Evolutionary conservation across 176 grass and related monocot species (phyloP).

Genomic region (Triticum monococcum): DNA sequence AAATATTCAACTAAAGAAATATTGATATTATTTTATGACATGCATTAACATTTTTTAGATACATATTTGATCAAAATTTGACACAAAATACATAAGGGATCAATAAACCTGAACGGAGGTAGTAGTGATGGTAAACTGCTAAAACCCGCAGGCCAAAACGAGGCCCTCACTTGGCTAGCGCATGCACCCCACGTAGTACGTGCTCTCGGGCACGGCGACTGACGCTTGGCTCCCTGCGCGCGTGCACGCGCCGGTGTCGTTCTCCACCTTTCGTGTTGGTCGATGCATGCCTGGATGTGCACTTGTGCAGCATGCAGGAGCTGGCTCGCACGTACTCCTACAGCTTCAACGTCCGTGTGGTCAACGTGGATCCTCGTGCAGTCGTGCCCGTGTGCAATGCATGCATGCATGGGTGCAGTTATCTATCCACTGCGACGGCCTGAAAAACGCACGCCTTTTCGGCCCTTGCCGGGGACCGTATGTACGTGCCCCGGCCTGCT

Average conservation of each 20-base stretch:
- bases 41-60: no score
- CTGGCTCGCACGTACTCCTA: no score
- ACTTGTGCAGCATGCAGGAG: no score
- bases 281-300: background rate
- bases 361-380: conserved; percentile 10
- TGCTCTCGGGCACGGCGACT: background rate
- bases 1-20: no score
- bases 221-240: background rate
- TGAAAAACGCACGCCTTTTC: background rate
- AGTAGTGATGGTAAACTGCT: no score
- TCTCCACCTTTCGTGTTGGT: background rate
- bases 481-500: background rate
- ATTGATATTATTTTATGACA: no score
- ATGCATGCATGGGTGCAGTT: background rate
- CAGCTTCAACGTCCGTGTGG: background rate
- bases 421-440: background rate
- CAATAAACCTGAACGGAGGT: no score
- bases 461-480: background rate
- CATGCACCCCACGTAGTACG: no score
- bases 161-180: no score
- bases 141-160: no score
- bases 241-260: background rate
- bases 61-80: no score
- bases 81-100: no score
- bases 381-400: background rate